Base-by-base conservation (phyloP, 148 eudicot genomes). In the Rhododendron williamsianum region DNA sequence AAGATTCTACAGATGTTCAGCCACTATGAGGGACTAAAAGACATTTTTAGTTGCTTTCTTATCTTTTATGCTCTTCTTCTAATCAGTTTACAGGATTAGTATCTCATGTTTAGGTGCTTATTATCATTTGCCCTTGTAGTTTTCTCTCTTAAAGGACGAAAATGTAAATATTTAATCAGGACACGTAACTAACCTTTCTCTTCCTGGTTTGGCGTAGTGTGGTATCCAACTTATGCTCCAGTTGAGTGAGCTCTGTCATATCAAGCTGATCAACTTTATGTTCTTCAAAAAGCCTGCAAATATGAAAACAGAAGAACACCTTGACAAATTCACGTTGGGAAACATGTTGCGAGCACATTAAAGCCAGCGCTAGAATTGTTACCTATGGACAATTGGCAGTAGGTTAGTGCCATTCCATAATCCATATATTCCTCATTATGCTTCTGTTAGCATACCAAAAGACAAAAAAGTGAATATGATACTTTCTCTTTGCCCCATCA, bases 261-360 rank as follows among this genome's bases (percentile, higher is more conserved):
- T 83, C 67, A 41, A 87, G 83, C 78, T 87, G 76, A 46, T 87
- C 86, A 65, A 77, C 83, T 15, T 87, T 87, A 52, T 83, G 82
- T 69, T 78, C 83, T 54, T 83, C 86, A 33, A 87, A 41, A 38
- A 78, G 12, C 67, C 88, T 87, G 80, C 52, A 87, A 63, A 60
- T 67, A 11, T 23, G 6, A 71, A 71, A 9, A 33, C 43, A 60
- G 63, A 86, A 1, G 6, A 38, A 76, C 8, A 10, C 3, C 19
- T 49, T 23, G 25, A 25, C n/a, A 54, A 67, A 63, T 85, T 43
- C 48, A 25, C 30, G 7, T 35, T 1, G 38, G 18, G 35, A 45
- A 67, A 45, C 8, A 67, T 67, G 77, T 13, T 51, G 63, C n/a
- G 36, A 80, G 38, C 21, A 15, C 65, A 80, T 80, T 18, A 25